These are phyloP conservation scores for Papiliotrema flavescens DNA, from an alignment of 1,284 basidiomycete species.

Conservation along the genomic window DNA sequence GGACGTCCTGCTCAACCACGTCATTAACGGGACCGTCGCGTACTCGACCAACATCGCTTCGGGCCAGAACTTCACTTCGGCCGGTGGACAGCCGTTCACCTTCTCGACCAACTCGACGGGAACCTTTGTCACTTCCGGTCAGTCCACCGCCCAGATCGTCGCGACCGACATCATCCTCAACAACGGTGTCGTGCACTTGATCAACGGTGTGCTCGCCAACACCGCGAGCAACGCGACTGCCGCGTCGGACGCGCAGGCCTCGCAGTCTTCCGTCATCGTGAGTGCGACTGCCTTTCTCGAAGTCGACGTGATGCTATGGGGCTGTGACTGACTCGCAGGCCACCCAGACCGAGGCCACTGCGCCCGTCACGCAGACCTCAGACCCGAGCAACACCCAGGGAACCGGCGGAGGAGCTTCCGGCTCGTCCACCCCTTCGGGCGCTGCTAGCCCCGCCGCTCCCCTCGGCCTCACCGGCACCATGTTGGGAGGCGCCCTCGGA, in stretches of 20 bases:
- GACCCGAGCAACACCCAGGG: conserved; percentile 6
- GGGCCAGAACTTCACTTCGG: conserved; percentile 53
- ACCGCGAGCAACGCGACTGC: conserved; percentile 53
- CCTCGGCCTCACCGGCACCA: conserved; percentile 10
- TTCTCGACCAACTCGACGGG: conserved; percentile 62
- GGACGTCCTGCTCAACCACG: conserved; percentile 61
- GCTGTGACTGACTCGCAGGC: conserved; percentile 4
- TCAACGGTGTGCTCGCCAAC: conserved; percentile 63
- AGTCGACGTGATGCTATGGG: too few relatives aligned
- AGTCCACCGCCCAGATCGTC: conserved; percentile 59
- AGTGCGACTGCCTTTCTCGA: background rate
- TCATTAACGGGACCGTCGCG: conserved; percentile 40
- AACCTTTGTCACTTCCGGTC: conserved; percentile 58
- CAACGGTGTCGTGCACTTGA: conserved; percentile 70
- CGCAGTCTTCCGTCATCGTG: conserved; percentile 50
- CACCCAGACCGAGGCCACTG: conserved; percentile 20
- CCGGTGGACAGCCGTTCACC: conserved; percentile 58
- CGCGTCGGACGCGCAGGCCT: conserved; percentile 53
- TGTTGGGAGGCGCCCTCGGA: conserved; percentile 19
- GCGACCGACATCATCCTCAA: conserved; percentile 61
- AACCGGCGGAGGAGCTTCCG: conserved; percentile 4
- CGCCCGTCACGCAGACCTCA: conserved; percentile 23
- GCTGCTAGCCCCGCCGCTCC: conserved; percentile 11
- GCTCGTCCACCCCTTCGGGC: conserved; percentile 11
- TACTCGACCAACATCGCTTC: conserved; percentile 53